These are phyloP conservation scores for Falciphora oryzae DNA, from an alignment of 2,329 filamentous ascomycete species.

Conservation along the genomic window DNA sequence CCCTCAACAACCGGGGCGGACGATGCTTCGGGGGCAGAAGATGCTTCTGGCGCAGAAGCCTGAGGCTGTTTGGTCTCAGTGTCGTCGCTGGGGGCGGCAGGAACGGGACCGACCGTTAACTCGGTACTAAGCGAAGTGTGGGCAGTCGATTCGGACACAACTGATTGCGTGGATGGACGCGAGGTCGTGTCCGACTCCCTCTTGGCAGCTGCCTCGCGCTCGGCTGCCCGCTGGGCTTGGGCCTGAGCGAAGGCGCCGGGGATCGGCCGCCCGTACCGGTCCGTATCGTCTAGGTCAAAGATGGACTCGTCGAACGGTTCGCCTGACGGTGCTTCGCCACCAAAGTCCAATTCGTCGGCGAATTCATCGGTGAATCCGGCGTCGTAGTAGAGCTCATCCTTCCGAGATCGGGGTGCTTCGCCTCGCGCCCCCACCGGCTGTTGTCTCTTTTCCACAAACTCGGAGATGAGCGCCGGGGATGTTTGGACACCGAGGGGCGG, in stretches of 20 bases:
- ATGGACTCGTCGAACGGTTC: constrained; percentile 65
- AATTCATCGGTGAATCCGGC: constrained; percentile 53
- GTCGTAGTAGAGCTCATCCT: constrained; percentile 67
- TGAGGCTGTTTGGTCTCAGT: too few species aligned
- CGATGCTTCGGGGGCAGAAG: constrained; percentile 9
- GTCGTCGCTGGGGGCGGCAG: too few species aligned
- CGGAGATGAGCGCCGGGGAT: too few species aligned
- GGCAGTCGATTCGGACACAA: constrained; percentile 40
- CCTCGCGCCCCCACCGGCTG: not conserved
- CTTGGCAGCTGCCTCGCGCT: constrained; percentile 26
- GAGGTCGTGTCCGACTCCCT: constrained; percentile 43
- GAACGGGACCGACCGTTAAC: too few species aligned
- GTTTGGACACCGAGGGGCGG: not conserved
- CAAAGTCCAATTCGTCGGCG: constrained; percentile 37
- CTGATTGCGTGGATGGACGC: constrained; percentile 38
- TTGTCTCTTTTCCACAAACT: too few species aligned
- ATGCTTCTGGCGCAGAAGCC: too few species aligned
- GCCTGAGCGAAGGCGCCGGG: constrained; percentile 52
- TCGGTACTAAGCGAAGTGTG: constrained; percentile 38
- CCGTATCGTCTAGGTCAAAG: constrained; percentile 63
- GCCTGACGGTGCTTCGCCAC: constrained; percentile 19
- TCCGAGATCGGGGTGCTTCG: constrained; percentile 18
- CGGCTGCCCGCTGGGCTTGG: constrained; percentile 38
- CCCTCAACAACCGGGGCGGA: not conserved
- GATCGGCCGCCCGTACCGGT: constrained; percentile 55